Percentiles rank a stretch among this genome's conserved stretches.
These are phyloP conservation scores for Parastagonospora avenae DNA, from an alignment of 2,329 filamentous ascomycete genomes.

Conservation along the genomic window DNA sequence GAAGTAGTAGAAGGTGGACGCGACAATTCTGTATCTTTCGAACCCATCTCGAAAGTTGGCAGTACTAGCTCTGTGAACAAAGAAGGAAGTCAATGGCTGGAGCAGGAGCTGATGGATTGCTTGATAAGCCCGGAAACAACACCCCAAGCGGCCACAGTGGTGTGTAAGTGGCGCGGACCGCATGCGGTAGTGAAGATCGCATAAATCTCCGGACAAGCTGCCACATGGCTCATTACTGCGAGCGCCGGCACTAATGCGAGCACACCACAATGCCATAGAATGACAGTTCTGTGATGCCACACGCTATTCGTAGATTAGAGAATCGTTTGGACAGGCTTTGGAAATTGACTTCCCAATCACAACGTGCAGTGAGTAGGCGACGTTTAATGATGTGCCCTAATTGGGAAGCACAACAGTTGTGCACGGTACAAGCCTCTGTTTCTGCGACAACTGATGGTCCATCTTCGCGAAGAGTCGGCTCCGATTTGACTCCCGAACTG, in stretches of 20 bases:
- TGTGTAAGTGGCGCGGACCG: conserved; percentile 5
- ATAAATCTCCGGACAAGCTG: not conserved
- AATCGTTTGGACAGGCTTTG: no score
- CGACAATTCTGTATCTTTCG: conserved; percentile 6
- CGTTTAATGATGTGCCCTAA: not conserved
- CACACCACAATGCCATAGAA: not conserved
- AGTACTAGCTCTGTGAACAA: not conserved
- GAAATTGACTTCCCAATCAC: not conserved
- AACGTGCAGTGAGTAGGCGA: not conserved
- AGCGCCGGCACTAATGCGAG: conserved; percentile 1
- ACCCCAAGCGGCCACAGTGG: not conserved
- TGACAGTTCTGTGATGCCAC: not conserved
- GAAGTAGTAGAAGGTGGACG: conserved; percentile 4
- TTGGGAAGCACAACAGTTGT: not conserved
- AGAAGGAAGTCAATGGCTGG: no score
- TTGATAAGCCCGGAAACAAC: no score
- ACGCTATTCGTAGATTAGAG: no score
- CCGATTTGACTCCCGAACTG: no score
- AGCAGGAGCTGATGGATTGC: no score
- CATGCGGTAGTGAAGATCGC: conserved; percentile 4
- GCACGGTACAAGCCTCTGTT: not conserved
- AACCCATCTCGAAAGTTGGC: not conserved
- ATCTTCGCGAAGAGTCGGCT: no score
- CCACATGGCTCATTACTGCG: not conserved
- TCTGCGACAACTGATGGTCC: no score